These are phyloP conservation scores for Raddia distichophylla DNA, from an alignment of 176 grass and related monocot genomes.

Conservation along the genomic window DNA sequence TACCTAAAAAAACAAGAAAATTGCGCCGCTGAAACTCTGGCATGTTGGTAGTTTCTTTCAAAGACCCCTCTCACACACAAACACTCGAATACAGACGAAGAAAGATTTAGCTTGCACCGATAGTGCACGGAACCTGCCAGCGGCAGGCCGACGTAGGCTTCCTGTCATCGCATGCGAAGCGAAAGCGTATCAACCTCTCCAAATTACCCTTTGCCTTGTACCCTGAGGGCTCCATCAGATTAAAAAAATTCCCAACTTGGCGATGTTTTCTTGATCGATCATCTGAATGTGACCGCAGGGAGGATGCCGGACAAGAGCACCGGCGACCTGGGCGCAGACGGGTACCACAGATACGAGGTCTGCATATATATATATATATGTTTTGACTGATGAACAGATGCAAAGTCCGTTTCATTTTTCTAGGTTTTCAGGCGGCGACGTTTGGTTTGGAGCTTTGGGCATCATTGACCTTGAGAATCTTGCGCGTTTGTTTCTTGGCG, in stretches of 20 bases:
- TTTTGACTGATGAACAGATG: not conserved
- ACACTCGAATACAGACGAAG: too few relatives aligned
- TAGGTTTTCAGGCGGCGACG: slow-evolving; percentile 15
- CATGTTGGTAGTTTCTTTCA: too few relatives aligned
- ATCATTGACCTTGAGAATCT: too few relatives aligned
- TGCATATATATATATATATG: not conserved
- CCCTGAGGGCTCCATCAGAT: not conserved
- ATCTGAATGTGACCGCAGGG: slow-evolving; percentile 31
- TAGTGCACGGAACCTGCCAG: not conserved
- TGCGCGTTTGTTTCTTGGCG: not conserved
- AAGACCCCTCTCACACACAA: too few relatives aligned
- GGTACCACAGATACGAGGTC: slow-evolving; percentile 90
- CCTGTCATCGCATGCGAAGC: not conserved
- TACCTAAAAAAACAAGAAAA: too few relatives aligned
- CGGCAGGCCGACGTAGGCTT: not conserved
- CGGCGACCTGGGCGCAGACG: slow-evolving; percentile 57
- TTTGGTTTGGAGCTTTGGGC: too few relatives aligned
- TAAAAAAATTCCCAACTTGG: not conserved
- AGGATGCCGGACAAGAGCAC: slow-evolving; percentile 75
- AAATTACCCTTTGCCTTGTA: not conserved
- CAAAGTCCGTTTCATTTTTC: not conserved
- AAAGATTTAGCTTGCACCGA: not conserved
- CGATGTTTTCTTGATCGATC: not conserved
- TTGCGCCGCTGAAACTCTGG: too few relatives aligned
- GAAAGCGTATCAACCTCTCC: not conserved